phyloP scores from a whole-genome alignment of 164 flowering plant species.

The Annona cherimola region DNA sequence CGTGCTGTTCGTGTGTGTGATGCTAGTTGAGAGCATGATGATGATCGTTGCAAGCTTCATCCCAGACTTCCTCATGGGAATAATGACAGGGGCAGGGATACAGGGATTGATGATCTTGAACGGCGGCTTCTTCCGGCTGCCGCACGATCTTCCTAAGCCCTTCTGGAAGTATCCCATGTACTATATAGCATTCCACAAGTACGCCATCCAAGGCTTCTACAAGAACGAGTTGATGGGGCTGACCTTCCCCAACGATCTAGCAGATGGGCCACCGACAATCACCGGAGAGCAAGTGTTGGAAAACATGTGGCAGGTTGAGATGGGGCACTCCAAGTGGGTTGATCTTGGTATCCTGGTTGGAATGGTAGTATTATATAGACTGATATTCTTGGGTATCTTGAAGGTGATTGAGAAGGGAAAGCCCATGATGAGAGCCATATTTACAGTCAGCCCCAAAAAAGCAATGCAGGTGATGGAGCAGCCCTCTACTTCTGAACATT shows the following conservation, averaged over 20 bases:
- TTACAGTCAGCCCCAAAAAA: conserved; percentile 11
- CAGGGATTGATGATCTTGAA: conserved; percentile 48
- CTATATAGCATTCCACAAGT: conserved; percentile 43
- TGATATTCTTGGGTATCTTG: conserved; percentile 36
- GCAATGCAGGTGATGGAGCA: background rate
- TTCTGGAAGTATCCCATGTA: conserved; percentile 61
- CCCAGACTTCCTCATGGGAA: conserved; percentile 58
- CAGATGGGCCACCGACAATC: conserved; percentile 14
- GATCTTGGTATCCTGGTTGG: conserved; percentile 44
- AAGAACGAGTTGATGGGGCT: conserved; percentile 46
- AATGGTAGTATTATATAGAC: conserved; percentile 41
- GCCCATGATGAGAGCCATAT: conserved; percentile 23
- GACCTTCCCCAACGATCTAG: conserved; percentile 17
- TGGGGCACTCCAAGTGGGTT: conserved; percentile 48
- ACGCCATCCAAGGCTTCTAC: conserved; percentile 40
- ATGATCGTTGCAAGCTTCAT: conserved; percentile 58
- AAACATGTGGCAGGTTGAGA: conserved; percentile 34
- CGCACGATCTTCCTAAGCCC: conserved; percentile 45
- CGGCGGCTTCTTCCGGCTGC: conserved; percentile 50
- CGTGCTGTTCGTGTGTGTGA: conserved; percentile 28
- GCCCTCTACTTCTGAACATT: background rate
- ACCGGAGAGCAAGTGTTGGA: conserved; percentile 31
- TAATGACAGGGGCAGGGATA: conserved; percentile 51
- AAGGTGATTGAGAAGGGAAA: conserved; percentile 35
- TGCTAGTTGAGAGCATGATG: conserved; percentile 63